Evolutionary conservation across 345 rosid genomes (phyloP), one percentile per base, ranked within the genome.

Genomic region (Noccaea caerulescens): DNA sequence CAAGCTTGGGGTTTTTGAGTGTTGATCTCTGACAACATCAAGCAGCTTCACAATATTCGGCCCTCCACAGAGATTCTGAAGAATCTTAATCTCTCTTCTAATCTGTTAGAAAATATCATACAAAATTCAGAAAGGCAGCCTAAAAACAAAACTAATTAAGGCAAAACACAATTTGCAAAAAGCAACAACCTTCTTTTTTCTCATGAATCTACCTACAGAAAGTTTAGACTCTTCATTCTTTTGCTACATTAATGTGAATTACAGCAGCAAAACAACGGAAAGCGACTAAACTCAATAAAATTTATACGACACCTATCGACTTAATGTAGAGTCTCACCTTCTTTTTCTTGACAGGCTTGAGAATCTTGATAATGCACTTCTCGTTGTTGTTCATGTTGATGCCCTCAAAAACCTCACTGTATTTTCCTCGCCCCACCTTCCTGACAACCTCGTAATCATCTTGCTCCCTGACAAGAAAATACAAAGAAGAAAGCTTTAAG

Each of bases 281-380:
- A 33, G 11, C 25, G 1, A 53, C 14, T 30, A 42, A n/a, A 34
- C 3, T 53, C 14, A 3, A 72, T 20, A 53, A 6, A n/a, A 10
- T 10, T 3, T 34, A 45, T 11, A 20, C 46, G 51, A 9, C 7
- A 73, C 2, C 1, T 4, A 52, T 13, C 4, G 18, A 41, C 63
- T 39, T 3, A 55, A 13, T 14, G 39, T 11, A 32, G 6, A 43
- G n/a, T 73, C 45, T 73, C 62, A 84, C 93, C 89, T 90, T 90
- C 87, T 90, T 90, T 50, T 90, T 90, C 88, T 90, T 87, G 27
- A 90, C 96, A 77, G 96, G 96, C 81, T 90, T 90, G 73, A 90
- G 93, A 75, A 90, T 90, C 86, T 90, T 90, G 80, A 90, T 90
- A 1, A 90, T 76, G 71, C 93, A 87, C 12, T 83, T 80, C 63